phyloP scores from a whole-genome alignment of 2,329 filamentous ascomycete genomes.

The Neofusicoccum cordaticola region DNA sequence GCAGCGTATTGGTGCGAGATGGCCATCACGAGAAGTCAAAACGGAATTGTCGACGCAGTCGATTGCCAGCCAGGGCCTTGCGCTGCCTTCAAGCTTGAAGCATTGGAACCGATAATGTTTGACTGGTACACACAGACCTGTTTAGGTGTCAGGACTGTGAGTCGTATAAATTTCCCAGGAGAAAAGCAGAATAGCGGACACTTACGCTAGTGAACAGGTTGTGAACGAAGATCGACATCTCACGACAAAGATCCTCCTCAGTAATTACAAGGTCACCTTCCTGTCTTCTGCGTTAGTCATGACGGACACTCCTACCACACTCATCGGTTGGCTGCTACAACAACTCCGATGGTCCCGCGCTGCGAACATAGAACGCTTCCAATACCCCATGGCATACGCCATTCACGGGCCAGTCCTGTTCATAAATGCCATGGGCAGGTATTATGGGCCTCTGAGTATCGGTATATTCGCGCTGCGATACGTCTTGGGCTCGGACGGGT shows the following conservation, averaged over 20 bases:
- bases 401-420: conserved; percentile 36
- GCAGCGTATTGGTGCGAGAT: conserved; percentile 38
- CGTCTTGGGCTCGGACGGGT: too few relatives aligned
- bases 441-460: too few relatives aligned
- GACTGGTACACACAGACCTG: conserved; percentile 39
- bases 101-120: conserved; percentile 31
- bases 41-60: conserved; percentile 28
- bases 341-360: conserved; percentile 39
- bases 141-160: conserved; percentile 33
- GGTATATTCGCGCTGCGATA: too few relatives aligned
- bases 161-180: neutral
- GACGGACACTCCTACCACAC: conserved; percentile 37
- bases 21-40: conserved; percentile 33
- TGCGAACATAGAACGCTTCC: conserved; percentile 37
- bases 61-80: conserved; percentile 41
- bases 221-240: conserved; percentile 41
- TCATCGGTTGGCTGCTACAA: conserved; percentile 36
- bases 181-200: neutral
- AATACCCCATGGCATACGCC: conserved; percentile 34
- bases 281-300: conserved; percentile 33
- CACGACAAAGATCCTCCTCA: conserved; percentile 35
- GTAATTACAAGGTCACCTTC: conserved; percentile 35
- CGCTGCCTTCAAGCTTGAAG: conserved; percentile 33
- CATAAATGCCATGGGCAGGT: conserved; percentile 24
- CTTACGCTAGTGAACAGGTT: conserved; percentile 20